A percentile compares a stretch with the other conserved stretches of the same genome.
phyloP scores from a whole-genome alignment of 768 basidiomycete genomes.

The Cystobasidium onofrii region DNA sequence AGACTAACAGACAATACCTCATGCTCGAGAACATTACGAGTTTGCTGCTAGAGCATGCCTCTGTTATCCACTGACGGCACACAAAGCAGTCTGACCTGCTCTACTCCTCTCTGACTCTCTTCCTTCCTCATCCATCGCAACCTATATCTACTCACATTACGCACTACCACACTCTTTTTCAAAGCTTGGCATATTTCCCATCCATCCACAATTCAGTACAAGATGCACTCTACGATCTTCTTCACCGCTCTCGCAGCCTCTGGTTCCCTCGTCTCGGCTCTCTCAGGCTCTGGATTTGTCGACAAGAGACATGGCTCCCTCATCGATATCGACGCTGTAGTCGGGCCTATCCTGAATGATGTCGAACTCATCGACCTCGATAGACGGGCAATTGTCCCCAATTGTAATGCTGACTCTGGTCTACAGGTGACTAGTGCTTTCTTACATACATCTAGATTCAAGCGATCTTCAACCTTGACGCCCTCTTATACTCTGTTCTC shows the following conservation, averaged over 20 bases:
- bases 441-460: too few species aligned
- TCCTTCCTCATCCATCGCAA: not conserved
- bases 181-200: not conserved
- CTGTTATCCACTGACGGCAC: too few species aligned
- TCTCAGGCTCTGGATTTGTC: not conserved
- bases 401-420: not conserved
- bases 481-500: too few species aligned
- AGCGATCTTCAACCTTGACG: too few species aligned
- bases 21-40: too few species aligned
- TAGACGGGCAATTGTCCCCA: not conserved
- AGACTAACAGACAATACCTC: too few species aligned
- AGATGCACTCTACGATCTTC: not conserved
- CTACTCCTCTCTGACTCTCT: not conserved
- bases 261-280: not conserved
- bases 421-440: too few species aligned
- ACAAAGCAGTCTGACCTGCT: not conserved
- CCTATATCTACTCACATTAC: not conserved
- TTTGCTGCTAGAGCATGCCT: too few species aligned
- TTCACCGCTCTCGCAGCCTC: conserved; percentile 5
- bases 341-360: not conserved
- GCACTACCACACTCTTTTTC: not conserved
- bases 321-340: conserved; percentile 8
- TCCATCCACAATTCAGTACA: not conserved
- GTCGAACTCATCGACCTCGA: not conserved
- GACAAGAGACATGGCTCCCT: conserved; percentile 1